Conservation (phyloP, 139 green algal species). For the Pseudopediastrum boryanum region DNA sequence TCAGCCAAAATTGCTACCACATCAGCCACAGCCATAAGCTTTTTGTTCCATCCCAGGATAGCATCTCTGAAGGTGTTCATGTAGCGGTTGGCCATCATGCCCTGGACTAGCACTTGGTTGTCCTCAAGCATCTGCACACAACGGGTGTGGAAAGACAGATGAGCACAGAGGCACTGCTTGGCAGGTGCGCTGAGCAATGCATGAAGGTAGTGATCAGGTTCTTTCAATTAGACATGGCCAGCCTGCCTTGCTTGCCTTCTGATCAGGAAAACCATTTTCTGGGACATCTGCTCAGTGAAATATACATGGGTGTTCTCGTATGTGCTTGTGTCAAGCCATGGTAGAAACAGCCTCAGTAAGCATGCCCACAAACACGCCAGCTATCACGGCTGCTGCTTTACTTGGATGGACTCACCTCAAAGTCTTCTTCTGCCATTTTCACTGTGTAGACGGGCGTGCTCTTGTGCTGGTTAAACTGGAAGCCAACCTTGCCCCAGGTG, state of each 20-base stretch:
- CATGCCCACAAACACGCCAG: too few relatives aligned
- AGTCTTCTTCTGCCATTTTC: conserved; percentile 90
- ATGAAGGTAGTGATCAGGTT: too few relatives aligned
- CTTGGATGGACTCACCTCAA: conserved; percentile 74
- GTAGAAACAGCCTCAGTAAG: too few relatives aligned
- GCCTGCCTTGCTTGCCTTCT: too few relatives aligned
- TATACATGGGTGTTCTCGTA: too few relatives aligned
- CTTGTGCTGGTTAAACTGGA: conserved; percentile 80
- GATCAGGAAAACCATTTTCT: too few relatives aligned
- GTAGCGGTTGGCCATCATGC: conserved; percentile 93
- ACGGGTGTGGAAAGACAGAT: too few relatives aligned
- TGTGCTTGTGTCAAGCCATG: too few relatives aligned
- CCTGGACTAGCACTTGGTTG: conserved; percentile 88
- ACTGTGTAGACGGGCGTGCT: conserved; percentile 73
- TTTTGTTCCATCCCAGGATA: conserved; percentile 86
- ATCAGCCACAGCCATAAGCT: conserved; percentile 84
- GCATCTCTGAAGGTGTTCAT: conserved; percentile 86
- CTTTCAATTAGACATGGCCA: too few relatives aligned
- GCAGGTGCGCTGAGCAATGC: too few relatives aligned
- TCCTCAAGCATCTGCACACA: conserved; percentile 74
- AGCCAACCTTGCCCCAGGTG: conserved; percentile 79
- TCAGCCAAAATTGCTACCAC: conserved; percentile 71
- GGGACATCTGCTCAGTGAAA: too few relatives aligned
- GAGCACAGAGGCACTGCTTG: not conserved
- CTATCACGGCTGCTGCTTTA: too few relatives aligned